phyloP scores from a whole-genome alignment of 495 filamentous ascomycete genomes.

The Tetracladium setigerum region DNA sequence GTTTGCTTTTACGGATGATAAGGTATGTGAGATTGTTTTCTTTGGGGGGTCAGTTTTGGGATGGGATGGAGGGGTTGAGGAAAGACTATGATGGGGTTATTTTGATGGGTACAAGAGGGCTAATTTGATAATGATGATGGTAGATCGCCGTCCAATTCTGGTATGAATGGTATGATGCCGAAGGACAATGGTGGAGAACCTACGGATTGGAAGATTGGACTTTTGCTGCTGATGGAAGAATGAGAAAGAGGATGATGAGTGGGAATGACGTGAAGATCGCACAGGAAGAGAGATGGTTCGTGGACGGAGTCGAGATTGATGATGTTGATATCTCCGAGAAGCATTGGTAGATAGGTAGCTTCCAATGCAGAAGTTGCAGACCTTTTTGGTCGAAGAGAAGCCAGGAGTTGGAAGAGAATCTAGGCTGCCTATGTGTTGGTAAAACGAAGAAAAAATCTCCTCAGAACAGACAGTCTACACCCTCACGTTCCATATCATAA shows the following conservation, averaged over 20 bases:
- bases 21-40: slow-evolving; percentile 30
- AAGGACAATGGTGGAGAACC: slow-evolving; percentile 81
- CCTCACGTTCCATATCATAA: no score
- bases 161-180: slow-evolving; percentile 75
- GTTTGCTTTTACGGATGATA: slow-evolving; percentile 65
- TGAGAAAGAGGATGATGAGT: slow-evolving; percentile 88
- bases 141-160: slow-evolving; percentile 85
- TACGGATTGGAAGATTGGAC: slow-evolving; percentile 95
- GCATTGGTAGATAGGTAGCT: slow-evolving; percentile 64
- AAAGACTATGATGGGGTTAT: not conserved
- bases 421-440: no score
- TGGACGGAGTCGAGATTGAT: slow-evolving; percentile 67
- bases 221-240: slow-evolving; percentile 69
- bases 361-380: not conserved
- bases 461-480: no score
- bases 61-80: no score
- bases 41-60: no score
- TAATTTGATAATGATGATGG: not conserved
- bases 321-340: slow-evolving; percentile 59
- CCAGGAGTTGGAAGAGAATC: no score
- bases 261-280: slow-evolving; percentile 74
- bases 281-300: slow-evolving; percentile 58
- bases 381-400: no score
- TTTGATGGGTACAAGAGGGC: not conserved
- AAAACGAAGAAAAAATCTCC: no score